Evolutionary conservation across 495 filamentous ascomycete species (phyloP).

Genomic region (Penicillium soppii): DNA sequence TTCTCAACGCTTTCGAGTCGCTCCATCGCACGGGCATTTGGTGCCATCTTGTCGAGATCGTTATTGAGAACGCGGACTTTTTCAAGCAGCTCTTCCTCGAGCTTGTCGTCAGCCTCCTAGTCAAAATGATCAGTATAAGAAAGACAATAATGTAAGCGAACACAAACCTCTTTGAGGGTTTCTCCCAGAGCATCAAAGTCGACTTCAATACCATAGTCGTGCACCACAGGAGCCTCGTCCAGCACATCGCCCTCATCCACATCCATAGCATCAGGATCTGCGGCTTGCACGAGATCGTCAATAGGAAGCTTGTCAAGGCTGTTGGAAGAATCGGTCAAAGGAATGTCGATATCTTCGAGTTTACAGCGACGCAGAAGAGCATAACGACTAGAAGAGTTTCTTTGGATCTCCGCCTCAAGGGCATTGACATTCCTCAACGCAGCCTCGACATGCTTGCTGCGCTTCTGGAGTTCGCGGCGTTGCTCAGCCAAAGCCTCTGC

Average conservation of each 20-base stretch:
- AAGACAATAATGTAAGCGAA: background rate
- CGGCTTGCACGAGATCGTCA: constrained; percentile 72
- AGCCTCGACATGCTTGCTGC: constrained; percentile 76
- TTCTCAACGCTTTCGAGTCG: constrained; percentile 83
- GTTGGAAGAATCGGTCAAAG: constrained; percentile 70
- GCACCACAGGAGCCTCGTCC: constrained; percentile 49
- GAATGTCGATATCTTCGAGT: constrained; percentile 87
- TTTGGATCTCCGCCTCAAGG: constrained; percentile 79
- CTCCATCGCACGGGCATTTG: constrained; percentile 93
- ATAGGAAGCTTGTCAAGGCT: constrained; percentile 81
- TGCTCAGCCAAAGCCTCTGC: constrained; percentile 76
- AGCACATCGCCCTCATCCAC: constrained; percentile 64
- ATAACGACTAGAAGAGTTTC: constrained; percentile 78
- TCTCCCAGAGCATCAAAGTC: constrained; percentile 86
- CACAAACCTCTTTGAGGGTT: constrained; percentile 73
- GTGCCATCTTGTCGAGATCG: constrained; percentile 89
- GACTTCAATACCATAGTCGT: constrained; percentile 91
- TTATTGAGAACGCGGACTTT: constrained; percentile 68
- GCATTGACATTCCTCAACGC: constrained; percentile 72
- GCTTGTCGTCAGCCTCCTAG: constrained; percentile 64
- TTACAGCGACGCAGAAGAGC: constrained; percentile 83
- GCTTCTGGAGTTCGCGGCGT: constrained; percentile 81
- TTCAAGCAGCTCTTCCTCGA: constrained; percentile 78
- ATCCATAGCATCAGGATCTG: constrained; percentile 80
- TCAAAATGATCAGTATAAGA: constrained; percentile 23